These are phyloP conservation scores for Rhodotorula sp. DNA, from an alignment of 1,284 basidiomycete species.

Conservation along the genomic window DNA sequence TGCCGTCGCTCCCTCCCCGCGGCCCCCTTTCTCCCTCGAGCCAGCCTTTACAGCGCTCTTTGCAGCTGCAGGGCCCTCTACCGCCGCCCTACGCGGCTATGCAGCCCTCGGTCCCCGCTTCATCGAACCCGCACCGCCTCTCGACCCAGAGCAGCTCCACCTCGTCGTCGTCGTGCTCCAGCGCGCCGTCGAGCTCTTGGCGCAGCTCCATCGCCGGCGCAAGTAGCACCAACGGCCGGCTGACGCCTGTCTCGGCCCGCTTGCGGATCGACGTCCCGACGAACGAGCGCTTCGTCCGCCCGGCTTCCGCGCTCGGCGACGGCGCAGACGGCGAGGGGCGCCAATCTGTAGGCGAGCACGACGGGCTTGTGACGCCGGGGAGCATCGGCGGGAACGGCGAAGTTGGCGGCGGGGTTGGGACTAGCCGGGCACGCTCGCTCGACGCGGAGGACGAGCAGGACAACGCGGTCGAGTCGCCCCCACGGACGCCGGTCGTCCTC, in stretches of 20 bases:
- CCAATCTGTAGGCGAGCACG: too few species aligned
- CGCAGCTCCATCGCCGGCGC: background rate
- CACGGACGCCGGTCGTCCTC: background rate
- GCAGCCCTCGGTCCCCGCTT: too few species aligned
- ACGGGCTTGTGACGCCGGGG: too few species aligned
- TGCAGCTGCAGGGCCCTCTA: too few species aligned
- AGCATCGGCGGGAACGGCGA: background rate
- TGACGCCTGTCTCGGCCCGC: background rate
- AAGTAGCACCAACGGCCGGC: slow-evolving; percentile 1
- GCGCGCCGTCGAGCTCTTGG: background rate
- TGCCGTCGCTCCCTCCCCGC: too few species aligned
- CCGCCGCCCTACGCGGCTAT: too few species aligned
- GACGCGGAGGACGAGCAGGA: background rate
- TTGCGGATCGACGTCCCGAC: slow-evolving; percentile 3
- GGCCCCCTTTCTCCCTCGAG: too few species aligned
- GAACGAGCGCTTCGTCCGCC: background rate
- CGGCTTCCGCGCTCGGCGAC: background rate
- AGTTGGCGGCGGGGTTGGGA: background rate
- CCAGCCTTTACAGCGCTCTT: too few species aligned
- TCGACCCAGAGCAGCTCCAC: background rate
- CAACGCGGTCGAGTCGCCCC: background rate
- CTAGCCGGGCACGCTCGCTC: background rate
- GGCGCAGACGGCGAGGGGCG: background rate
- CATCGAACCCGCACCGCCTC: background rate
- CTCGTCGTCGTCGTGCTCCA: background rate